phyloP scores from a whole-genome alignment of 345 rosid species.

The Gossypium ekmanianum region DNA sequence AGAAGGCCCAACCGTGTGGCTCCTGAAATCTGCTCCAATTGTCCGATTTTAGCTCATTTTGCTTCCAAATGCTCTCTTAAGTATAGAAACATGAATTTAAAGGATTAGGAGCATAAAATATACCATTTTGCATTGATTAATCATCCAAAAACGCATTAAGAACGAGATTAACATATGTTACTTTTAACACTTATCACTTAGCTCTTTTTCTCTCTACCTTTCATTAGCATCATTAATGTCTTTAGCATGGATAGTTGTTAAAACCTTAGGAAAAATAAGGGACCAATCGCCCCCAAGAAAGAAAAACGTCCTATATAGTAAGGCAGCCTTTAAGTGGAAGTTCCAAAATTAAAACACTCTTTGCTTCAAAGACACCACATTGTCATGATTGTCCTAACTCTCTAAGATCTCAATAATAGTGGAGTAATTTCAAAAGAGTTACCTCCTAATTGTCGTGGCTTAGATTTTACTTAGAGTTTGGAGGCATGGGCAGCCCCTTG shows the following conservation, averaged over 20 bases:
- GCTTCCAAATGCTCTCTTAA: too few relatives aligned
- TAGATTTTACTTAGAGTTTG: not conserved
- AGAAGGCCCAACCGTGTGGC: too few relatives aligned
- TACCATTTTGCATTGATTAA: too few relatives aligned
- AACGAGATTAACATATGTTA: too few relatives aligned
- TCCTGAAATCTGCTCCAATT: too few relatives aligned
- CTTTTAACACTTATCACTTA: too few relatives aligned
- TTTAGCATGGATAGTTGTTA: not conserved
- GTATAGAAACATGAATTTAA: too few relatives aligned
- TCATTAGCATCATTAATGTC: not conserved
- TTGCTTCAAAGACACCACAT: not conserved
- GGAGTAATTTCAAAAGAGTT: not conserved
- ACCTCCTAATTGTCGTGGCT: not conserved
- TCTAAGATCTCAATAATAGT: not conserved
- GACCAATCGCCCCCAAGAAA: not conserved
- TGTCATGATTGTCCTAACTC: constrained; percentile 4
- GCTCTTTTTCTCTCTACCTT: not conserved
- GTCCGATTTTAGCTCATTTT: too few relatives aligned
- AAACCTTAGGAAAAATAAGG: not conserved
- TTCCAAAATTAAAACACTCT: not conserved
- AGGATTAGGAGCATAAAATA: too few relatives aligned
- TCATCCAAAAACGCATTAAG: too few relatives aligned
- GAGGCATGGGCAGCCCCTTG: not conserved
- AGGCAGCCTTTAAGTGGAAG: not conserved
- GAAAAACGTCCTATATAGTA: not conserved